Percentiles rank a stretch among this genome's conserved stretches.
Evolutionary conservation across 2,329 filamentous ascomycete species (phyloP).

Genomic region (Xylaria arbuscula): DNA sequence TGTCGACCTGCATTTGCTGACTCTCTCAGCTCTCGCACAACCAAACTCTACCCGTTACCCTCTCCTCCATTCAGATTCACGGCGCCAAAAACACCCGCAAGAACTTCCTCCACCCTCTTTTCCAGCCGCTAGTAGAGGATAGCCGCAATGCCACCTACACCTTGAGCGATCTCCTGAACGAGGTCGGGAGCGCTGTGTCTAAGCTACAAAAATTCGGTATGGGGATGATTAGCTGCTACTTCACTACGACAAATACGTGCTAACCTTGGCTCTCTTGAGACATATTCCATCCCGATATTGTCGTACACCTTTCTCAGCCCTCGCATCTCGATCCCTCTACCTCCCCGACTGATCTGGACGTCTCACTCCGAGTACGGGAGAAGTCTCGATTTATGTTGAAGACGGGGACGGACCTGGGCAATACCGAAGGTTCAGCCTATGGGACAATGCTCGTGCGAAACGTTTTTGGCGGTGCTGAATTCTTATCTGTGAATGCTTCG

Average conservation of each 20-base stretch:
- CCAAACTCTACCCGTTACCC: conserved; percentile 85
- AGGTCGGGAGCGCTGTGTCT: conserved; percentile 51
- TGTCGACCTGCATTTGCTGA: conserved; percentile 28
- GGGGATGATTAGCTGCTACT: conserved; percentile 36
- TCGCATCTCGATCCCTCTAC: conserved; percentile 74
- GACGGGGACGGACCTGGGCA: conserved; percentile 94
- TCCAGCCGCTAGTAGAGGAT: conserved; percentile 79
- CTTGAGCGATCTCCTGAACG: conserved; percentile 76
- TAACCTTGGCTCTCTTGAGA: conserved; percentile 60
- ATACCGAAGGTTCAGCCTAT: conserved; percentile 93
- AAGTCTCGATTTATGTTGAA: conserved; percentile 87
- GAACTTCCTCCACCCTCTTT: conserved; percentile 83
- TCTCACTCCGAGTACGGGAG: conserved; percentile 82
- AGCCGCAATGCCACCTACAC: conserved; percentile 77
- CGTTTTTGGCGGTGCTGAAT: conserved; percentile 93
- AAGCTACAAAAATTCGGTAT: conserved; percentile 82
- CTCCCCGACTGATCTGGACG: conserved; percentile 80
- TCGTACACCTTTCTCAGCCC: conserved; percentile 83
- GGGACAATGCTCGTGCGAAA: conserved; percentile 89
- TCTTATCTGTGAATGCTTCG: conserved; percentile 85
- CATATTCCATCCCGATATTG: conserved; percentile 86
- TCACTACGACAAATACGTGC: conserved; percentile 18
- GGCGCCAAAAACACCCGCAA: conserved; percentile 85
- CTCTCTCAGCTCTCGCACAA: conserved; percentile 77
- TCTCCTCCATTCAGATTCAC: conserved; percentile 85